A percentile compares a stretch with the other conserved stretches of the same genome.
These are phyloP conservation scores for Nigrograna mackinnonii DNA, from an alignment of 2,329 filamentous ascomycete species.

Conservation along the genomic window DNA sequence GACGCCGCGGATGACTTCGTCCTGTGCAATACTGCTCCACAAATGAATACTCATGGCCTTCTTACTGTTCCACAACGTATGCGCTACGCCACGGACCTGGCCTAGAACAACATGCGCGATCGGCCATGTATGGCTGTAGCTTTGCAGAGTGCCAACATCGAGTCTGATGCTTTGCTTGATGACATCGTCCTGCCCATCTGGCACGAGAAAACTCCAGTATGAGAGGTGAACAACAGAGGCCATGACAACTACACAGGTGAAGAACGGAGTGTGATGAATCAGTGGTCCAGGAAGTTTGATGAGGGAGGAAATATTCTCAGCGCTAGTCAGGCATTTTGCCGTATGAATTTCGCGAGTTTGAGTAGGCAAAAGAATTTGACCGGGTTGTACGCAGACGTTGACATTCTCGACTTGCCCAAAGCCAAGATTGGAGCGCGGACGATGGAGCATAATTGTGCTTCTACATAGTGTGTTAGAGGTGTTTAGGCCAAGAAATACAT, in stretches of 20 bases:
- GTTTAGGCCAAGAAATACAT: not conserved
- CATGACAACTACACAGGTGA: constrained; percentile 46
- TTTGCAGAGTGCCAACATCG: constrained; percentile 74
- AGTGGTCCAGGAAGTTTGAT: constrained; percentile 74
- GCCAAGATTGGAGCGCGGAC: constrained; percentile 42
- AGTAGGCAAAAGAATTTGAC: constrained; percentile 54
- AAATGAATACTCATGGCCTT: constrained; percentile 45
- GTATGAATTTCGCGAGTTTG: constrained; percentile 67
- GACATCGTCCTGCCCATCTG: constrained; percentile 62
- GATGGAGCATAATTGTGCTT: constrained; percentile 48
- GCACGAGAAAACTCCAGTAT: constrained; percentile 66
- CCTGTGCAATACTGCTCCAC: constrained; percentile 39
- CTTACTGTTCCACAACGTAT: constrained; percentile 63
- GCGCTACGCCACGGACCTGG: constrained; percentile 78
- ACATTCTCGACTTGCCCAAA: constrained; percentile 41
- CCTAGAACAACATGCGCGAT: constrained; percentile 70
- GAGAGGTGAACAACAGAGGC: constrained; percentile 55
- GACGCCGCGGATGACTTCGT: constrained; percentile 35
- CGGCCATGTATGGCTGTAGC: constrained; percentile 71
- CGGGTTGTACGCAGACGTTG: constrained; percentile 68
- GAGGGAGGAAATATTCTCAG: constrained; percentile 75
- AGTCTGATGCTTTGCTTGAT: constrained; percentile 76
- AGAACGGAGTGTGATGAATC: constrained; percentile 64
- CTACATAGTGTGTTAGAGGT: not conserved
- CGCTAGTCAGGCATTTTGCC: constrained; percentile 77